Evolutionary conservation across 2,329 filamentous ascomycete species (phyloP).

Genomic region (Talaromyces sp.): DNA sequence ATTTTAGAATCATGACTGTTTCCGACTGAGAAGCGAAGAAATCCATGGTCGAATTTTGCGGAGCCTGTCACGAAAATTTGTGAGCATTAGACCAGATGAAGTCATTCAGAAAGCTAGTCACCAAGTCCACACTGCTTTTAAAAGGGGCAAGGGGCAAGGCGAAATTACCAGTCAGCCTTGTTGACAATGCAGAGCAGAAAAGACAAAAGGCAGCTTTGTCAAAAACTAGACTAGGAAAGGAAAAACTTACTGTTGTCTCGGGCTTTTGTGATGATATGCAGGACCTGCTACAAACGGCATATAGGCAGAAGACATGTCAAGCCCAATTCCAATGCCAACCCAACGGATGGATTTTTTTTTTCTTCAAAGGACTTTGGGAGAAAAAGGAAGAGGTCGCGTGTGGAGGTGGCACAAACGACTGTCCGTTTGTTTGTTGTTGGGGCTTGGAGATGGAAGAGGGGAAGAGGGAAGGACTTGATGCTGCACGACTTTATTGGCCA

Average conservation of each 20-base stretch:
- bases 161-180: not conserved
- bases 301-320: not conserved
- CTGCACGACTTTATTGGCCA: not conserved
- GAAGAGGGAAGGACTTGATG: not conserved
- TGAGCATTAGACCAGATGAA: not conserved
- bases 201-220: not conserved
- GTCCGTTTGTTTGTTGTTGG: not conserved
- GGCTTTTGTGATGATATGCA: not conserved
- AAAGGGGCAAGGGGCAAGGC: not conserved
- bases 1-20: conserved; percentile 55
- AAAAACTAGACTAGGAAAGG: not conserved
- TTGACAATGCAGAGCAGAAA: not conserved
- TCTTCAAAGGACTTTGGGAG: not conserved
- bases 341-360: too few relatives aligned
- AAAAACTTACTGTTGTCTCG: not conserved
- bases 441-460: not conserved
- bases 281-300: not conserved
- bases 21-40: conserved; percentile 20
- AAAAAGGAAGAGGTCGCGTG: not conserved
- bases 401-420: not conserved
- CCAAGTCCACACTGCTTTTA: conserved; percentile 3
- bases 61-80: not conserved
- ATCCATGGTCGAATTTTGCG: not conserved
- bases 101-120: not conserved
- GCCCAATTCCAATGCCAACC: too few relatives aligned